These are phyloP conservation scores for Apiospora aurea DNA, from an alignment of 2,329 filamentous ascomycete species.

Conservation along the genomic window DNA sequence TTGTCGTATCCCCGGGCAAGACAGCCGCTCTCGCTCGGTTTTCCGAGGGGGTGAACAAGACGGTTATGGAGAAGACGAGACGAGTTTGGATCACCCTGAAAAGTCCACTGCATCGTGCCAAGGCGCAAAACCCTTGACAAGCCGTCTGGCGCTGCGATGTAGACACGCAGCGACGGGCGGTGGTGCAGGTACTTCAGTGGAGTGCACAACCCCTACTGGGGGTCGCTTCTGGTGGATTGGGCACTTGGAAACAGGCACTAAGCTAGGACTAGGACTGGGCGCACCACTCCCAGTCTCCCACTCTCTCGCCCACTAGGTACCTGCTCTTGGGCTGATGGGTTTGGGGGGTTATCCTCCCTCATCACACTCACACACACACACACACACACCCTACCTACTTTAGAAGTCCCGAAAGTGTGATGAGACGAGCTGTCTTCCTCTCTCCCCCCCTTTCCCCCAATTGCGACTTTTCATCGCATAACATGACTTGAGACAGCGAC, in stretches of 20 bases:
- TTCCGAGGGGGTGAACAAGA: conserved; percentile 13
- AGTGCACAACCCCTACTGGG: neutral
- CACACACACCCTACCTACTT: neutral
- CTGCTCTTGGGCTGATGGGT: neutral
- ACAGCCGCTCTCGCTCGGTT: conserved; percentile 5
- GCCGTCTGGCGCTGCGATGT: neutral
- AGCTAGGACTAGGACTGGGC: conserved; percentile 7
- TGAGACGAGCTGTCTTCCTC: conserved; percentile 21
- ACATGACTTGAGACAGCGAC: conserved; percentile 15
- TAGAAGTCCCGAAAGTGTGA: conserved; percentile 22
- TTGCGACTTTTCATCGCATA: conserved; percentile 22
- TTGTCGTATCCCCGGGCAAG: neutral
- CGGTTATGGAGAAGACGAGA: conserved; percentile 13
- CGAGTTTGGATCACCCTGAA: conserved; percentile 20
- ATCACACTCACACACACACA: neutral
- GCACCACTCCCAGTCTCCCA: neutral
- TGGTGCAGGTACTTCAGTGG: neutral
- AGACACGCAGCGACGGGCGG: neutral
- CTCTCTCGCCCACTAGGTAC: too few species aligned
- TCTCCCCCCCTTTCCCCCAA: conserved; percentile 1
- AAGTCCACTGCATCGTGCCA: conserved; percentile 22
- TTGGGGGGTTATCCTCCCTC: conserved; percentile 16
- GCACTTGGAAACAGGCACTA: conserved; percentile 20
- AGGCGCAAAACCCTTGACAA: conserved; percentile 5
- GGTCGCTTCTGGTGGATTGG: conserved; percentile 5